These are phyloP conservation scores for Camellia japonica DNA, from an alignment of 148 eudicot genomes.

Conservation along the genomic window DNA sequence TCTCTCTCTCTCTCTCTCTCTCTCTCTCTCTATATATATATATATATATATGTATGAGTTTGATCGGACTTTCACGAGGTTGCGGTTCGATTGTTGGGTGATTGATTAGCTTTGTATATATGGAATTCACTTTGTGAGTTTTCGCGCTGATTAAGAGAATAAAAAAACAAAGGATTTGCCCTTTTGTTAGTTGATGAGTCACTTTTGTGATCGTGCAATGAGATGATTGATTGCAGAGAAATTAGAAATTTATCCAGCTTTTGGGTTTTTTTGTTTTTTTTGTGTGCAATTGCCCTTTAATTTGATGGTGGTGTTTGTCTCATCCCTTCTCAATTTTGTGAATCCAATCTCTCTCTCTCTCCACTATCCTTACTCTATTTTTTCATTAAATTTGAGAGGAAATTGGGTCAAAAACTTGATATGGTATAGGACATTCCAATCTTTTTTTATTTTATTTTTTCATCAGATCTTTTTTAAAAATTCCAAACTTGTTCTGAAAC, in stretches of 20 bases:
- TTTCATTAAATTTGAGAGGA: too few species aligned
- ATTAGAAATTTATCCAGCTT: too few species aligned
- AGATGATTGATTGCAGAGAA: conserved; percentile 1
- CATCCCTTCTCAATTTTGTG: background rate
- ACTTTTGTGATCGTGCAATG: background rate
- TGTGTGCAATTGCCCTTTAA: background rate
- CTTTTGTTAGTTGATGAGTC: background rate
- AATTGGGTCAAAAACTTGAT: too few species aligned
- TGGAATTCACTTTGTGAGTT: background rate
- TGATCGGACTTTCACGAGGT: background rate
- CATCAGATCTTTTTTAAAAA: too few species aligned
- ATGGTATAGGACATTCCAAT: too few species aligned
- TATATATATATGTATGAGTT: background rate
- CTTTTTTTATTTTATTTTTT: too few species aligned
- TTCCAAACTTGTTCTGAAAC: too few species aligned
- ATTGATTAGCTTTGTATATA: background rate
- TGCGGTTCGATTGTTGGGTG: background rate
- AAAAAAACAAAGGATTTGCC: background rate
- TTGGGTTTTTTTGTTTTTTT: too few species aligned
- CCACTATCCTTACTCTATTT: too few species aligned
- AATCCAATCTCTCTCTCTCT: background rate
- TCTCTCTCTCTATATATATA: conserved; percentile 8
- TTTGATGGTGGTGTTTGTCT: background rate
- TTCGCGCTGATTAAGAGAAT: background rate
- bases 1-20: conserved; percentile 9